Percentiles rank a stretch among this genome's conserved stretches.
Conservation (phyloP, 1,139 yeast genomes). For the Diutina mesorugosa region DNA sequence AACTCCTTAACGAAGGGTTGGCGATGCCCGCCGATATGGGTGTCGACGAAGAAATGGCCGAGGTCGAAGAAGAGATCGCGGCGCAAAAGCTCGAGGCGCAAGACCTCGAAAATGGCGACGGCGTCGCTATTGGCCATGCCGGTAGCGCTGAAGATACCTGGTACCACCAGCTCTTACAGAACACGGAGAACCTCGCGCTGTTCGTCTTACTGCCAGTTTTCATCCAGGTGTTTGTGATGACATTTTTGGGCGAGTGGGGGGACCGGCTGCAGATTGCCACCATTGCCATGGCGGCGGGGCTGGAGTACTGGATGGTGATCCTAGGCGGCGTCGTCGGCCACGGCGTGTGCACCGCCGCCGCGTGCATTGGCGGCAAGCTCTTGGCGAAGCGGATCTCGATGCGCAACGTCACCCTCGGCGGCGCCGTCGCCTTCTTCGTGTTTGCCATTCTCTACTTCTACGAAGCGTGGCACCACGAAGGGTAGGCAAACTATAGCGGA, state of each 20-base stretch:
- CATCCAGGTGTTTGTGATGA: slow-evolving; percentile 93
- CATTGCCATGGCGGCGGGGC: slow-evolving; percentile 97
- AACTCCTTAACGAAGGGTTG: slow-evolving; percentile 67
- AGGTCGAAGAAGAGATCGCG: slow-evolving; percentile 89
- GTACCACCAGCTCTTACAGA: background rate
- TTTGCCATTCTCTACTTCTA: slow-evolving; percentile 74
- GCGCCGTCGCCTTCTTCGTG: slow-evolving; percentile 72
- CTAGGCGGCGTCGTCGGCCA: slow-evolving; percentile 88
- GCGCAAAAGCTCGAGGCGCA: slow-evolving; percentile 56
- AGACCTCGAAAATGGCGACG: slow-evolving; percentile 1
- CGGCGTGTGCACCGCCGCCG: slow-evolving; percentile 77
- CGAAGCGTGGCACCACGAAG: slow-evolving; percentile 29
- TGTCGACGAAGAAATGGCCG: slow-evolving; percentile 91
- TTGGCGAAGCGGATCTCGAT: slow-evolving; percentile 82
- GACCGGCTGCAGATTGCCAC: slow-evolving; percentile 97
- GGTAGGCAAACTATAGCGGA: background rate
- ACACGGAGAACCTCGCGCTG: slow-evolving; percentile 31
- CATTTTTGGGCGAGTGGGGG: slow-evolving; percentile 97
- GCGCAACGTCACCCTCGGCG: slow-evolving; percentile 87
- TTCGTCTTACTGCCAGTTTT: slow-evolving; percentile 75
- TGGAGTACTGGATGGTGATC: slow-evolving; percentile 82
- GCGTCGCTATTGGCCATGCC: background rate
- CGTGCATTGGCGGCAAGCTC: slow-evolving; percentile 88
- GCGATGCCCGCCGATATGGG: slow-evolving; percentile 72
- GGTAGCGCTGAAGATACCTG: background rate